Conservation (phyloP, 371 early-diverging fungal genomes). For the Mortierella sp. region DNA sequence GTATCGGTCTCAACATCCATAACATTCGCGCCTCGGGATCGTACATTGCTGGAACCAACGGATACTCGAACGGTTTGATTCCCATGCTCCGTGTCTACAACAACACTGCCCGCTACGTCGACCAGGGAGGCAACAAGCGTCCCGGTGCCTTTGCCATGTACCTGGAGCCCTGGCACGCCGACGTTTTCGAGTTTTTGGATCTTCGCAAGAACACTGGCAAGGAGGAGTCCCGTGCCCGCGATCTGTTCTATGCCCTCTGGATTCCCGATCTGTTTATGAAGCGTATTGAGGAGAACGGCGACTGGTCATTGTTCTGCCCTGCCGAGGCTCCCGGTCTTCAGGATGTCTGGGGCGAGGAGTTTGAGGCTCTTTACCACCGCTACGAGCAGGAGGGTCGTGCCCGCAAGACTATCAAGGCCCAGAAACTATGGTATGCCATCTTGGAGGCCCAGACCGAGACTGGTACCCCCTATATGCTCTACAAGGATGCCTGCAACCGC, state of each 20-base stretch:
- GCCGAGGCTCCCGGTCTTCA: constrained; percentile 95
- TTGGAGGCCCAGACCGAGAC: constrained; percentile 99
- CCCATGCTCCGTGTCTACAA: constrained; percentile 99
- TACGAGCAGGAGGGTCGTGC: constrained; percentile 94
- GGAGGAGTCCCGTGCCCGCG: constrained; percentile 98
- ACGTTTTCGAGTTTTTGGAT: constrained; percentile 98
- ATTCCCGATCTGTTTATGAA: constrained; percentile 99
- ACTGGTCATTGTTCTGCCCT: constrained; percentile 99
- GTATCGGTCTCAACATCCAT: constrained; percentile 98
- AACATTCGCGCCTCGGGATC: constrained; percentile 97
- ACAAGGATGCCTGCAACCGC: constrained; percentile 98
- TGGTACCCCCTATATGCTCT: constrained; percentile 99
- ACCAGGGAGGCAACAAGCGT: constrained; percentile 99
- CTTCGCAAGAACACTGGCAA: constrained; percentile 99
- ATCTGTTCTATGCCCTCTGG: constrained; percentile 98
- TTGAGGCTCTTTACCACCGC: constrained; percentile 87
- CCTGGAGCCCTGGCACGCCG: constrained; percentile 99
- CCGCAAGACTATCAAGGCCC: constrained; percentile 93
- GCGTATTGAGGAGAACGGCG: constrained; percentile 94
- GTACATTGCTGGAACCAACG: constrained; percentile 98
- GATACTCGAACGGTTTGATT: constrained; percentile 97
- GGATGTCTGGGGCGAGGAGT: constrained; percentile 98
- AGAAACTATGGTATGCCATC: constrained; percentile 99
- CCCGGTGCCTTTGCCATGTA: constrained; percentile 99
- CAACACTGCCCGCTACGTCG: constrained; percentile 98